Conservation (phyloP, 169 alveolate genomes). For the Plasmodium coatneyi region DNA sequence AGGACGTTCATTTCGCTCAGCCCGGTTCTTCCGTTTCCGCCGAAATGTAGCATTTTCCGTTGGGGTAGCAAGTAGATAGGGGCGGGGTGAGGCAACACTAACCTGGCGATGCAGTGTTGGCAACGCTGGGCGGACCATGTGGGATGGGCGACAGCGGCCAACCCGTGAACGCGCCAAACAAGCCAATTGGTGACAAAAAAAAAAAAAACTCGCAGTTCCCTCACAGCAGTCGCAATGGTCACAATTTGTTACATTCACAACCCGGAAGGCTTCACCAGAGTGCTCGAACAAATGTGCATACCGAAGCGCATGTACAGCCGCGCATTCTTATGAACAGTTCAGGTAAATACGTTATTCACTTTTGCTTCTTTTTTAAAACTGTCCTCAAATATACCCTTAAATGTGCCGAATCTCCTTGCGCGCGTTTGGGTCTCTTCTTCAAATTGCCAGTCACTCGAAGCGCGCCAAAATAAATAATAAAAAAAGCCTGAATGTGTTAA, state of each 20-base stretch:
- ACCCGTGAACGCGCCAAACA: background rate
- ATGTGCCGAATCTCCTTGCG: background rate
- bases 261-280: background rate
- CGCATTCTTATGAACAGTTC: background rate
- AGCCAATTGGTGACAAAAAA: background rate
- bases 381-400: background rate
- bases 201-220: background rate
- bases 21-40: conserved; percentile 1
- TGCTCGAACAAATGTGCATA: background rate
- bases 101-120: background rate
- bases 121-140: background rate
- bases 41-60: conserved; percentile 9
- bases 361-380: background rate
- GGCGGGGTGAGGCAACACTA: background rate
- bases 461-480: background rate
- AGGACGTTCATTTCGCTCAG: conserved; percentile 47
- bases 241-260: background rate
- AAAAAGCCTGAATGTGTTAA: background rate
- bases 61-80: background rate
- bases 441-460: background rate
- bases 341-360: background rate
- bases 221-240: background rate
- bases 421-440: background rate
- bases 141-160: background rate
- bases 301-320: background rate